Evolutionary conservation across 495 filamentous ascomycete species (phyloP).

Genomic region (Podospora sp.): DNA sequence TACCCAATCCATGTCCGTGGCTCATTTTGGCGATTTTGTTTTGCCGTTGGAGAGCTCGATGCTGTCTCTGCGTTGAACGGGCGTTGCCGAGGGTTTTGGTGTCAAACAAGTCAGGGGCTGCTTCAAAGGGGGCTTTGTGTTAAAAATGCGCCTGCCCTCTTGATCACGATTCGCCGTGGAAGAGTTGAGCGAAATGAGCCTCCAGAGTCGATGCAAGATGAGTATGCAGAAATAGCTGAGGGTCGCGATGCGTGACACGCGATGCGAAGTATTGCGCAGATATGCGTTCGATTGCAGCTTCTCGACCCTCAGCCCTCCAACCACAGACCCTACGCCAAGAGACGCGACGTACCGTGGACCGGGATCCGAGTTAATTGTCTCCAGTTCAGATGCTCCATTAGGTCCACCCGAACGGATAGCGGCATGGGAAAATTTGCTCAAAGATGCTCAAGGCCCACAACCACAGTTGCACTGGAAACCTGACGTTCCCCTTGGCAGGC

Average conservation of each 20-base stretch:
- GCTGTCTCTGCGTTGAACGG: not conserved
- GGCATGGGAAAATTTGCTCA: slow-evolving; percentile 32
- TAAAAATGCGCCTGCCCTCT: too few relatives aligned
- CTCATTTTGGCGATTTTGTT: not conserved
- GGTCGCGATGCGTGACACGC: not conserved
- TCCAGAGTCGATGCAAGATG: too few relatives aligned
- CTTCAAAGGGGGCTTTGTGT: not conserved
- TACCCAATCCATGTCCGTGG: not conserved
- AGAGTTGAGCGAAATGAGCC: too few relatives aligned
- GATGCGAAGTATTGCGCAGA: slow-evolving; percentile 5
- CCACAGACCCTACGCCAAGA: slow-evolving; percentile 8
- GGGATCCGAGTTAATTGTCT: too few relatives aligned
- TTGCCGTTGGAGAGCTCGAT: not conserved
- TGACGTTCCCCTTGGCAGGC: not conserved
- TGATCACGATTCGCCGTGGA: too few relatives aligned
- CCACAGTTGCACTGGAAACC: not conserved
- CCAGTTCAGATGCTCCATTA: not conserved
- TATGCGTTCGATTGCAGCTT: not conserved
- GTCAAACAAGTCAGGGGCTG: not conserved
- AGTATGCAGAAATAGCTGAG: too few relatives aligned
- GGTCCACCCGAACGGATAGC: slow-evolving; percentile 15
- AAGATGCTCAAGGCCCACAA: slow-evolving; percentile 21
- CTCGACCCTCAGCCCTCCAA: not conserved
- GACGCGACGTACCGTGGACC: not conserved
- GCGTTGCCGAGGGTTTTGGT: not conserved